Evolutionary conservation across 768 basidiomycete genomes (phyloP).

Genomic region (Cystofilobasidium macerans): DNA sequence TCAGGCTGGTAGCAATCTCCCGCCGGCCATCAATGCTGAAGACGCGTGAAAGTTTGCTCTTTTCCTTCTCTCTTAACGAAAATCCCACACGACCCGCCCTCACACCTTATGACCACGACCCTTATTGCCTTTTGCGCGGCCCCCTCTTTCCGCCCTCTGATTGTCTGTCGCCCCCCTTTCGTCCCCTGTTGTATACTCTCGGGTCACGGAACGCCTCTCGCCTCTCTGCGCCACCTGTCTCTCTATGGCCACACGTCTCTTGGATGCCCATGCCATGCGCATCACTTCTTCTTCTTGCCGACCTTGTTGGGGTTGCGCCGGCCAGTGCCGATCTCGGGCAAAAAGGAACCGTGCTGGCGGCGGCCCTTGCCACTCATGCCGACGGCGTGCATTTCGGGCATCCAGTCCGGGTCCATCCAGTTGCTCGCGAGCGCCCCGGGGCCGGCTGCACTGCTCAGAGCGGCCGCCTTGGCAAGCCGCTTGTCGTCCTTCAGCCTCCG

Average conservation of each 20-base stretch:
- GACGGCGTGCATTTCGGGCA: constrained; percentile 26
- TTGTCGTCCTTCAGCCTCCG: constrained; percentile 68
- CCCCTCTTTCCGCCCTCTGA: too few species aligned
- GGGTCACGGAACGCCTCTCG: too few species aligned
- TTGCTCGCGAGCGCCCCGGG: constrained; percentile 21
- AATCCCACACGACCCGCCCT: too few species aligned
- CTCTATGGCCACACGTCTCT: too few species aligned
- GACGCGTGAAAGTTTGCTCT: too few species aligned
- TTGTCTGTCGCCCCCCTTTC: too few species aligned
- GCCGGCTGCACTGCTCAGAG: constrained; percentile 4
- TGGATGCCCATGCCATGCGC: too few species aligned
- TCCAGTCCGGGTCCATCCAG: constrained; percentile 28
- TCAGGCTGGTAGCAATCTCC: constrained; percentile 31
- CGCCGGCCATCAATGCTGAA: neutral
- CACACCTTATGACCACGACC: too few species aligned
- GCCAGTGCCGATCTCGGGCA: constrained; percentile 80
- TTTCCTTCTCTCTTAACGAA: too few species aligned
- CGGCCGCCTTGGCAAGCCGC: constrained; percentile 52
- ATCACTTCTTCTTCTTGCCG: constrained; percentile 43
- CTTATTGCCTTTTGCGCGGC: too few species aligned
- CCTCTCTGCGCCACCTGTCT: too few species aligned
- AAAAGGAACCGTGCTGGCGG: constrained; percentile 48
- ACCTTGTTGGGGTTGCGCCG: constrained; percentile 78
- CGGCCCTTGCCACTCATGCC: constrained; percentile 57
- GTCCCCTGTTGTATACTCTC: too few species aligned